A percentile compares a stretch with the other conserved stretches of the same genome.
Conservation (phyloP, 208 protist genomes). For the Cochliopodium minus region DNA sequence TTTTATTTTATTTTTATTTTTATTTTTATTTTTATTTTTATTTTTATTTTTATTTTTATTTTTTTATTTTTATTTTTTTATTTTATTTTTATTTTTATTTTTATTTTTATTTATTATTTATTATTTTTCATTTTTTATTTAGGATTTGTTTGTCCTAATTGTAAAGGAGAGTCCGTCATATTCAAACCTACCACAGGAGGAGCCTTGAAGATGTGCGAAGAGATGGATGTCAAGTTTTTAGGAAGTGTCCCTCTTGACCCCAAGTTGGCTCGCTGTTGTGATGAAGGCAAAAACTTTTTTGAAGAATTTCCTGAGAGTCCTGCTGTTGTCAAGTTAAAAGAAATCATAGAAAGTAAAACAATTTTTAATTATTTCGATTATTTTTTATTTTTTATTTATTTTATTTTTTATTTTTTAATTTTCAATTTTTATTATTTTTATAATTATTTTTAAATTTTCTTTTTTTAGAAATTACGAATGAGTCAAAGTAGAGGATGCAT, state of each 20-base stretch:
- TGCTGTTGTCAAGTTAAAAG: conserved; percentile 3
- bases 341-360: conserved; percentile 2
- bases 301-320: not conserved
- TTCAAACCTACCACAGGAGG: conserved; percentile 59
- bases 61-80: too few relatives aligned
- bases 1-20: not conserved
- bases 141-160: conserved; percentile 70
- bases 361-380: too few relatives aligned
- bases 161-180: conserved; percentile 56
- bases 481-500: too few relatives aligned
- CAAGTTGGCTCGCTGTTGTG: conserved; percentile 7
- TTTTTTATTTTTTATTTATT: too few relatives aligned
- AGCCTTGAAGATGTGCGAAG: conserved; percentile 40
- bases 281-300: conserved; percentile 22
- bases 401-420: too few relatives aligned
- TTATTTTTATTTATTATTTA: not conserved
- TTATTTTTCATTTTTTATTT: too few relatives aligned
- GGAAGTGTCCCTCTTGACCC: conserved; percentile 25
- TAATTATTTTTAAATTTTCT: too few relatives aligned
- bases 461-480: too few relatives aligned
- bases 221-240: conserved; percentile 24
- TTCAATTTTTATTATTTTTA: too few relatives aligned
- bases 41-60: too few relatives aligned
- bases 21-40: not conserved
- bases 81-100: too few relatives aligned